phyloP scores from a whole-genome alignment of 2,329 filamentous ascomycete species.

The Ophiocordyceps polyrhachis-furcata region DNA sequence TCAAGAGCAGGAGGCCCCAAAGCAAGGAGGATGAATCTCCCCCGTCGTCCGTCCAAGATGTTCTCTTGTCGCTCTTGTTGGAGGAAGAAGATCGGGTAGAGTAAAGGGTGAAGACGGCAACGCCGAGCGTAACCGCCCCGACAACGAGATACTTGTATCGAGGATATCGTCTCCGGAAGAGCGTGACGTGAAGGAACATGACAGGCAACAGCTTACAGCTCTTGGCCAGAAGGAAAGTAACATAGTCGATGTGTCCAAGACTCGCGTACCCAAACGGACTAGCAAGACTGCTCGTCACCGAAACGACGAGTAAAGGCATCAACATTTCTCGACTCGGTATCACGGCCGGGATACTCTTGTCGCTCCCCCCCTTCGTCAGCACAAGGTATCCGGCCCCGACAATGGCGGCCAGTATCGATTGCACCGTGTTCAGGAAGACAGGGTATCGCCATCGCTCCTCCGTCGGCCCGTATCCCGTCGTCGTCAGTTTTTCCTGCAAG shows the following conservation, averaged over 20 bases:
- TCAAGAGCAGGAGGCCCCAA: conserved; percentile 69
- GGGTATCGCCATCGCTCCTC: conserved; percentile 74
- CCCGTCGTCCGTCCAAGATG: conserved; percentile 5
- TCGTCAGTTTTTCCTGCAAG: conserved; percentile 93
- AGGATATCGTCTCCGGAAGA: conserved; percentile 79
- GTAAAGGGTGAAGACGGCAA: conserved; percentile 88
- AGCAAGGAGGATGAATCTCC: conserved; percentile 44
- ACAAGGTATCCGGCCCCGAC: conserved; percentile 69
- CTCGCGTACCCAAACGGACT: conserved; percentile 92
- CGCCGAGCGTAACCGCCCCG: conserved; percentile 72
- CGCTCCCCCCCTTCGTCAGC: conserved; percentile 32
- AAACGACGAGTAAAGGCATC: conserved; percentile 63
- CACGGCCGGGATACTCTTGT: conserved; percentile 34
- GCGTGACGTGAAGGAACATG: conserved; percentile 86
- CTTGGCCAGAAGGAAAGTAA: conserved; percentile 94
- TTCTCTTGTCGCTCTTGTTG: conserved; percentile 23
- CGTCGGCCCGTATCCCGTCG: conserved; percentile 58
- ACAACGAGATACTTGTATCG: conserved; percentile 95
- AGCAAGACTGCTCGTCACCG: conserved; percentile 71
- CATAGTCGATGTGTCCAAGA: conserved; percentile 88
- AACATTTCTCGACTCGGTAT: conserved; percentile 64
- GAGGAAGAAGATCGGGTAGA: conserved; percentile 16
- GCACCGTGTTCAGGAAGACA: conserved; percentile 89
- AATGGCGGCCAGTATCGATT: conserved; percentile 72
- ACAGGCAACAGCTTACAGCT: conserved; percentile 97